Base-by-base conservation (phyloP, 352 stramenopile genomes). In the Phytophthora syringae region DNA sequence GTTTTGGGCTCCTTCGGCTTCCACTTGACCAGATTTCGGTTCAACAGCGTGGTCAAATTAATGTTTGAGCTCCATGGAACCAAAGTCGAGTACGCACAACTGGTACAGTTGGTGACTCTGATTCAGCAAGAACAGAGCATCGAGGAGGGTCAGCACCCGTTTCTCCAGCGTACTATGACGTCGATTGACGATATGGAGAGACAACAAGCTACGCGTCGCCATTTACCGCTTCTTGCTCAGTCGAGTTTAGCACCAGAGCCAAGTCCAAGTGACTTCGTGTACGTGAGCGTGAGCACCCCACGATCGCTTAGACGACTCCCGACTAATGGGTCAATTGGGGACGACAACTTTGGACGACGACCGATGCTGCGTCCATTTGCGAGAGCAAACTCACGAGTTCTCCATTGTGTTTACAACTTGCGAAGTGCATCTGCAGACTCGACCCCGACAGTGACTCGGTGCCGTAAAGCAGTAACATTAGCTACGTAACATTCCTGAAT, bases 21-120 rank as follows among this genome's bases (percentile, higher is more conserved):
- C 37, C 58, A 53, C 10, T 54, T 88, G 22, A 86, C 82, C 7
- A 57, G 76, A 28, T 88, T 86, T 24, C 77, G 78, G 24, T 90
- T 90, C 42, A 88, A 90, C 60, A 84, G 64, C 37, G 78, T 90
- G 27, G 76, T 71, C 0, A 76, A 72, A 70, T 45, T 90, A 44
- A 52, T 90, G 1, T 89, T 90, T 24, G 37, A 70, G 10, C 37
- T 88, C 2, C 62, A 72, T 9, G 77, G 68, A 2, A 78, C 68
- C 1, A 73, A 53, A 22, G 60, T 89, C 22, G 71, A 82, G 67
- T 85, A 87, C 45, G 56, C 40, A 0, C 82, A 89, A 64, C 53
- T 90, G 2, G 30, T 80, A 32, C 60, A 66, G 7, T 52, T 90
- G 32, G 30, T 88, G 43, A 21, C 30, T 5, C 24, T 85, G 7